phyloP scores from a whole-genome alignment of 2,329 filamentous ascomycete species.

The Diaporthe destruens region DNA sequence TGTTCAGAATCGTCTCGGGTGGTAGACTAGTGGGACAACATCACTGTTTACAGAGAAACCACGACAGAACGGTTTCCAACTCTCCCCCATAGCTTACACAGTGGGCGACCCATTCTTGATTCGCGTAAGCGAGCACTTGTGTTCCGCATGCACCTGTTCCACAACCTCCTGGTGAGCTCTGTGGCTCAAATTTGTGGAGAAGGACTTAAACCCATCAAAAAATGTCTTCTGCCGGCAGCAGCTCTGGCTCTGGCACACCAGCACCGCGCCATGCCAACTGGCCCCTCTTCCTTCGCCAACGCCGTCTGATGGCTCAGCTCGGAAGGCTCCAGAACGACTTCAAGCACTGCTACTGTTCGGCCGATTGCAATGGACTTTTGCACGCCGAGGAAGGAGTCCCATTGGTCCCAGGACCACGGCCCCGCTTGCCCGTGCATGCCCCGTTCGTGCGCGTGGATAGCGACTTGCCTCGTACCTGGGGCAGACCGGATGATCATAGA shows the following conservation, averaged over 20 bases:
- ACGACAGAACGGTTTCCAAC: no score
- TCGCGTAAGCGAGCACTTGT: no score
- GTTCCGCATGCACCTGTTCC: no score
- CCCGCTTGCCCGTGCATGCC: neutral
- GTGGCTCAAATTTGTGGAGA: no score
- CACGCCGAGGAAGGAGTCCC: neutral
- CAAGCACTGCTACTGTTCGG: conserved; percentile 1
- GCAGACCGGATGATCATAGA: neutral
- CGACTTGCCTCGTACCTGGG: neutral
- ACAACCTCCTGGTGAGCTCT: no score
- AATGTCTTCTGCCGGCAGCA: neutral
- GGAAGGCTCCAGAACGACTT: neutral
- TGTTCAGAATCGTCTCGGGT: no score
- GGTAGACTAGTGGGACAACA: no score
- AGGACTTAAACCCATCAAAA: neutral
- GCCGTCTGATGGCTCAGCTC: neutral
- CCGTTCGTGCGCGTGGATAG: neutral
- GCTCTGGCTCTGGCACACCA: neutral
- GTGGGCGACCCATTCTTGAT: no score
- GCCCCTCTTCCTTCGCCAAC: conserved; percentile 3
- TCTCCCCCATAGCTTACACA: no score
- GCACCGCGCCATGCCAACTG: neutral
- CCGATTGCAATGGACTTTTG: neutral
- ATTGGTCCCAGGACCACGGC: no score
- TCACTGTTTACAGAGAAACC: no score